A percentile compares a stretch with the other conserved stretches of the same genome.
These are phyloP conservation scores for Cytospora schulzeri DNA, from an alignment of 2,329 filamentous ascomycete species.

Conservation along the genomic window DNA sequence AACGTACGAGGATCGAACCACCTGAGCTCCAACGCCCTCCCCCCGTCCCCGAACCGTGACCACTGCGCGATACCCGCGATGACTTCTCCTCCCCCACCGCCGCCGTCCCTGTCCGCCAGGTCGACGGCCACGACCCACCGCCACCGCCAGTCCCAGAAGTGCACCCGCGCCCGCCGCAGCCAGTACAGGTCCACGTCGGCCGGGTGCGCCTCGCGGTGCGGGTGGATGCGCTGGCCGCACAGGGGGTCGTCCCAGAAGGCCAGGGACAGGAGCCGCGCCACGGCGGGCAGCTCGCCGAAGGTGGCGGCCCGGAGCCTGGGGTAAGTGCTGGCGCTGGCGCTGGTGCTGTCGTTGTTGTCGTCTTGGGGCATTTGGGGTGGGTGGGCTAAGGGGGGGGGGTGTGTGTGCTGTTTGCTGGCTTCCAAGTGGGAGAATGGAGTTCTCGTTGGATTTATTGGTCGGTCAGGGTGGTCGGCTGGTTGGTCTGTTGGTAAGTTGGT, in stretches of 20 bases:
- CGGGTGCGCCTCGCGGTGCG: slow-evolving; percentile 37
- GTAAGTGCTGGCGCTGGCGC: too few species aligned
- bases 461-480: too few species aligned
- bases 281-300: slow-evolving; percentile 33
- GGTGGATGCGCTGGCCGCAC: slow-evolving; percentile 40
- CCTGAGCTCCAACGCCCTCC: slow-evolving; percentile 27
- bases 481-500: too few species aligned
- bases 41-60: slow-evolving; percentile 30
- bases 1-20: slow-evolving; percentile 31
- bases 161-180: slow-evolving; percentile 33
- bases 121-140: slow-evolving; percentile 35
- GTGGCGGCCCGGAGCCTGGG: slow-evolving; percentile 27
- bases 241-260: slow-evolving; percentile 41
- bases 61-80: slow-evolving; percentile 34
- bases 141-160: slow-evolving; percentile 36
- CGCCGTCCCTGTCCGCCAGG: slow-evolving; percentile 21
- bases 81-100: slow-evolving; percentile 25
- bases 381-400: too few species aligned
- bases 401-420: not conserved
- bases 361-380: not conserved
- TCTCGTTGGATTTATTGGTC: too few species aligned
- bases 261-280: slow-evolving; percentile 36
- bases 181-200: slow-evolving; percentile 38
- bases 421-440: not conserved
- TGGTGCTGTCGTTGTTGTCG: not conserved